Conservation (phyloP, 495 filamentous ascomycete genomes). For the Penicillium mononematosum region DNA sequence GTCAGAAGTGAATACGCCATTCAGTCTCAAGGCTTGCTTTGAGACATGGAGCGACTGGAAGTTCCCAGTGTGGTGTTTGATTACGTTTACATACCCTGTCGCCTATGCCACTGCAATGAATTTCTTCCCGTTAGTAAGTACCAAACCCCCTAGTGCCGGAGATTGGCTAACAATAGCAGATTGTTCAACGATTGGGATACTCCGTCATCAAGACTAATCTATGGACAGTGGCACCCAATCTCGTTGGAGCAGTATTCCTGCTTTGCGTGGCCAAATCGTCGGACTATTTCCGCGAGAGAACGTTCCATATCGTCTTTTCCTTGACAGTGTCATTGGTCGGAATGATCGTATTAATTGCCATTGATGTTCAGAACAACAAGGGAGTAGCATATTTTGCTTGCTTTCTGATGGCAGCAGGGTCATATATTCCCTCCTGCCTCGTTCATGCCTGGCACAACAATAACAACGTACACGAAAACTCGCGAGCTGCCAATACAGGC, state of each 20-base stretch:
- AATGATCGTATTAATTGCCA: slow-evolving; percentile 64
- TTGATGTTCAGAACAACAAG: slow-evolving; percentile 55
- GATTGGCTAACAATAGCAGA: slow-evolving; percentile 20
- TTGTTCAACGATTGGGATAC: slow-evolving; percentile 60
- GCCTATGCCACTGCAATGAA: slow-evolving; percentile 38
- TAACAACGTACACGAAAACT: slow-evolving; percentile 68
- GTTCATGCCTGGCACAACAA: slow-evolving; percentile 65
- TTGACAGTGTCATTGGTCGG: slow-evolving; percentile 66
- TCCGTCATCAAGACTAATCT: slow-evolving; percentile 64
- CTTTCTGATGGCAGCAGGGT: slow-evolving; percentile 70
- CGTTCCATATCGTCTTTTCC: slow-evolving; percentile 64
- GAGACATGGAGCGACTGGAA: slow-evolving; percentile 36
- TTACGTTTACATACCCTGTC: slow-evolving; percentile 36
- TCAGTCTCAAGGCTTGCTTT: slow-evolving; percentile 31
- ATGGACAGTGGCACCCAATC: slow-evolving; percentile 68
- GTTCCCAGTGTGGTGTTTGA: slow-evolving; percentile 36
- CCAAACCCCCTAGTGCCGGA: not conserved
- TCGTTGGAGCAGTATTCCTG: slow-evolving; percentile 61
- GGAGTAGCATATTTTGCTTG: slow-evolving; percentile 69
- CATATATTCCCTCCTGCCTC: slow-evolving; percentile 42
- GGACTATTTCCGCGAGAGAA: slow-evolving; percentile 60
- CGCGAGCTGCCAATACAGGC: slow-evolving; percentile 40
- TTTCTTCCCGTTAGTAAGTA: slow-evolving; percentile 34
- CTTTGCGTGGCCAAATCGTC: slow-evolving; percentile 62
- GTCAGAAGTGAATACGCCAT: slow-evolving; percentile 26